A percentile compares a stretch with the other conserved stretches of the same genome.
Evolutionary conservation across 768 basidiomycete species (phyloP).

Genomic region (Leucocoprinus sp.): DNA sequence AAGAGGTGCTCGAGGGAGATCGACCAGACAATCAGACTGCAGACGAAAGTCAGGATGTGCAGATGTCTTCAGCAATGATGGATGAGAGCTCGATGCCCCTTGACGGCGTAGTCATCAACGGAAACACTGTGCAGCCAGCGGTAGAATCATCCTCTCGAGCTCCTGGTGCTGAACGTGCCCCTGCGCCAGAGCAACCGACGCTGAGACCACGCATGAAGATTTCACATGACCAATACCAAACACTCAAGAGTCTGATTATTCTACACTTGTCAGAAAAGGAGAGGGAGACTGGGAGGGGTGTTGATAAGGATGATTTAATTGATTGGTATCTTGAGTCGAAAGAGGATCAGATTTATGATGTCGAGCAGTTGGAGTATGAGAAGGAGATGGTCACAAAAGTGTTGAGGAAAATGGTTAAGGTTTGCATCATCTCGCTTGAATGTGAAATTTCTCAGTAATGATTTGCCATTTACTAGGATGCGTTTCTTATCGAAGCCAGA

Average conservation of each 20-base stretch:
- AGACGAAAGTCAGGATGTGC: conserved; percentile 38
- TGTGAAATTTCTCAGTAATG: neutral
- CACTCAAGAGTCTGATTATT: conserved; percentile 82
- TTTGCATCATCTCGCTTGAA: conserved; percentile 23
- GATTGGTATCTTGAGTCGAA: conserved; percentile 94
- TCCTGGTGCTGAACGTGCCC: conserved; percentile 27
- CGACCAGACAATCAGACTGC: conserved; percentile 31
- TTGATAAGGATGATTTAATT: conserved; percentile 86
- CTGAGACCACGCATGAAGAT: conserved; percentile 76
- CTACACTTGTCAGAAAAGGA: conserved; percentile 75
- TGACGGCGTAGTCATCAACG: conserved; percentile 23
- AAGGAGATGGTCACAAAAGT: conserved; percentile 87
- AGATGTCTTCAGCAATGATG: conserved; percentile 56
- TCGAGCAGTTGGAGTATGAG: conserved; percentile 87
- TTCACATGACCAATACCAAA: conserved; percentile 92
- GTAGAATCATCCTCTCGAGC: conserved; percentile 30
- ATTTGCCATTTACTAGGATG: conserved; percentile 45
- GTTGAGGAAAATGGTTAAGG: conserved; percentile 85
- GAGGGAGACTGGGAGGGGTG: conserved; percentile 61
- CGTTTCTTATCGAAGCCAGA: conserved; percentile 73
- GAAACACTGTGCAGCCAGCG: conserved; percentile 18
- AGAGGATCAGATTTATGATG: conserved; percentile 74
- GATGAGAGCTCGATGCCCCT: conserved; percentile 41
- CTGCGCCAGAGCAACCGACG: conserved; percentile 25
- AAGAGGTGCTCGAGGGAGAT: conserved; percentile 67